A percentile compares a stretch with the other conserved stretches of the same genome.
Evolutionary conservation across 306 rosid species (phyloP).

Genomic region (Argentina anserina): DNA sequence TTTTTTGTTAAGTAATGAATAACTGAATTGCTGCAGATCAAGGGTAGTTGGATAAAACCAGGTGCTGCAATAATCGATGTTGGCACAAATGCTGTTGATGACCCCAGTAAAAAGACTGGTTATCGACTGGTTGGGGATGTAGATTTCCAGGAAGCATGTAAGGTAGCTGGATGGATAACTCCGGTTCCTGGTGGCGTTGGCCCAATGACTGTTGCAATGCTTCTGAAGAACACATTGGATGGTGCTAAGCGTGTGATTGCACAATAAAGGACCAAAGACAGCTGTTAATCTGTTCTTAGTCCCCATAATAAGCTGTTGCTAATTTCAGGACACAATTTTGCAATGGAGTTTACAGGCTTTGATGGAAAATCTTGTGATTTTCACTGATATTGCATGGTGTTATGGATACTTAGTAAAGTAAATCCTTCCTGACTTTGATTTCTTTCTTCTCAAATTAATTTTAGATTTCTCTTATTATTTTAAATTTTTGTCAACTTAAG

Average conservation of each 20-base stretch:
- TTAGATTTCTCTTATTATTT: background rate
- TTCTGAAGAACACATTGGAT: slow-evolving; percentile 75
- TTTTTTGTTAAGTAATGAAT: background rate
- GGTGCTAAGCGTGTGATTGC: slow-evolving; percentile 66
- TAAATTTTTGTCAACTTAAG: background rate
- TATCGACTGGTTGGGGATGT: slow-evolving; percentile 89
- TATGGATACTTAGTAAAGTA: background rate
- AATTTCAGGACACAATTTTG: background rate
- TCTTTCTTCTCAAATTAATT: background rate
- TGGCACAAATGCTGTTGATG: slow-evolving; percentile 83
- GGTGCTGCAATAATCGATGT: slow-evolving; percentile 96
- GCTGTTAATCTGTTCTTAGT: background rate
- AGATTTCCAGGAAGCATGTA: slow-evolving; percentile 78
- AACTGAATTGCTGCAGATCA: slow-evolving; percentile 41
- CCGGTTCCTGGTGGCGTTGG: slow-evolving; percentile 98
- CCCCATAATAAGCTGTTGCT: background rate
- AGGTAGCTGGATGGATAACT: slow-evolving; percentile 80
- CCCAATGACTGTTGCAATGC: slow-evolving; percentile 91
- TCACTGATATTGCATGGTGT: background rate
- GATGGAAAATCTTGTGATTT: background rate
- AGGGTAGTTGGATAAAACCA: slow-evolving; percentile 90
- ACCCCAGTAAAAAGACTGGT: slow-evolving; percentile 72
- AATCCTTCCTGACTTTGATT: background rate
- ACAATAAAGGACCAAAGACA: slow-evolving; percentile 31
- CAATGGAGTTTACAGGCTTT: background rate